Evolutionary conservation across 345 rosid genomes (phyloP).

Genomic region (Hibiscus syriacus): DNA sequence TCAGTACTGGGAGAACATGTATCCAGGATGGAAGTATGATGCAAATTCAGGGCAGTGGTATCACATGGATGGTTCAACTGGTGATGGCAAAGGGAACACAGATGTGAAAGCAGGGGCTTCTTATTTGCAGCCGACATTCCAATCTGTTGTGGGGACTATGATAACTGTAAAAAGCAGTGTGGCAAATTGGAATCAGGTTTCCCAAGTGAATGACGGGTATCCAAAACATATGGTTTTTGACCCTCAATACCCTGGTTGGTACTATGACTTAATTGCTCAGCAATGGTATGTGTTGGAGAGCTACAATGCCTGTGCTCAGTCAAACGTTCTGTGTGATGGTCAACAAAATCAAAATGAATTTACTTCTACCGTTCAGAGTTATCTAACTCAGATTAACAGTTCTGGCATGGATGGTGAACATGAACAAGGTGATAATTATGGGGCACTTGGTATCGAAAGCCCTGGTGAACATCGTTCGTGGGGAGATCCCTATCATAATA

Average conservation of each 20-base stretch:
- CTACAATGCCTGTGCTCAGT: slow-evolving; percentile 49
- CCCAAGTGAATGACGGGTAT: slow-evolving; percentile 60
- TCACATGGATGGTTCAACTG: slow-evolving; percentile 45
- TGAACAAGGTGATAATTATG: slow-evolving; percentile 32
- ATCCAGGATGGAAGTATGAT: slow-evolving; percentile 92
- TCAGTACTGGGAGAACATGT: slow-evolving; percentile 70
- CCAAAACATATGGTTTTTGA: slow-evolving; percentile 91
- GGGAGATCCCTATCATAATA: slow-evolving; percentile 40
- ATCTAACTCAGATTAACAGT: slow-evolving; percentile 27
- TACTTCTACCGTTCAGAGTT: slow-evolving; percentile 23
- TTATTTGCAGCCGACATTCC: slow-evolving; percentile 57
- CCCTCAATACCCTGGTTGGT: slow-evolving; percentile 93
- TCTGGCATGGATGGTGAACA: slow-evolving; percentile 27
- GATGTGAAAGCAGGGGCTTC: slow-evolving; percentile 43
- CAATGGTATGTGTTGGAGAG: slow-evolving; percentile 69
- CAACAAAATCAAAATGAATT: slow-evolving; percentile 57
- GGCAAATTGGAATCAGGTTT: slow-evolving; percentile 59
- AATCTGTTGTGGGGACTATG: slow-evolving; percentile 42
- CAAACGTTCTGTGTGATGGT: slow-evolving; percentile 34
- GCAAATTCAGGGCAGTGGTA: slow-evolving; percentile 73
- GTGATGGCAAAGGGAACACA: slow-evolving; percentile 37
- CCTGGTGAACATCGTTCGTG: slow-evolving; percentile 41
- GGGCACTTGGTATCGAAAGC: slow-evolving; percentile 31
- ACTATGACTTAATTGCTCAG: slow-evolving; percentile 61
- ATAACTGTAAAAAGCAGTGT: slow-evolving; percentile 33